Evolutionary conservation across 192 early-diverging fungal species (phyloP).

Genomic region (Rhizophagus sp.): DNA sequence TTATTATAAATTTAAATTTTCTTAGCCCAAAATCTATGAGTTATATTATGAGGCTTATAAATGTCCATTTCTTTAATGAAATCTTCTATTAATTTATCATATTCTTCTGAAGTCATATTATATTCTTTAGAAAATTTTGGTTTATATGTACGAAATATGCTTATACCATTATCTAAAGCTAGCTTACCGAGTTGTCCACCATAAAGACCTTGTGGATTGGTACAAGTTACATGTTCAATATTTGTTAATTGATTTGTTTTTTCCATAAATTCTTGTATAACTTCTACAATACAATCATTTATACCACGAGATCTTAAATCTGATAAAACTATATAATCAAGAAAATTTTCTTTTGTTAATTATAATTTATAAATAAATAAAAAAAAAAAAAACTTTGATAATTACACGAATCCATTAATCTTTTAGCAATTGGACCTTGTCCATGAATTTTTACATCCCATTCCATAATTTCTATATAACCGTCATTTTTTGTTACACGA

Average conservation of each 20-base stretch:
- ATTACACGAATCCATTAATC: background rate
- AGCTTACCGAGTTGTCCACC: background rate
- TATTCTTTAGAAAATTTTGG: background rate
- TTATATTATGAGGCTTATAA: background rate
- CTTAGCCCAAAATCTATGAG: background rate
- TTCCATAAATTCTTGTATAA: background rate
- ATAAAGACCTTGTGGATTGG: background rate
- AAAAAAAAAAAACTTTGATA: background rate
- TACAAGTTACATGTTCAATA: background rate
- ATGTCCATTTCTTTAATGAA: background rate
- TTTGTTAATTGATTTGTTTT: background rate
- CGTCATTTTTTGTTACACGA: slow-evolving; percentile 18
- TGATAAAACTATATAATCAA: background rate
- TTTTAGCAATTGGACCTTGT: background rate
- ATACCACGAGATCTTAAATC: background rate
- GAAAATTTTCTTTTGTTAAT: background rate
- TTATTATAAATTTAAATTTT: background rate
- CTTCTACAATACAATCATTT: background rate
- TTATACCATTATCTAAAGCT: background rate
- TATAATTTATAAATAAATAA: no score
- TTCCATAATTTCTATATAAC: slow-evolving; percentile 32
- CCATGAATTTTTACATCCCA: slow-evolving; percentile 2
- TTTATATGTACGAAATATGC: background rate
- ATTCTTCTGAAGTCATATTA: background rate
- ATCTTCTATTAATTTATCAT: background rate